Conservation (phyloP, 1,284 basidiomycete species). For the Rhodotorula sp. region DNA sequence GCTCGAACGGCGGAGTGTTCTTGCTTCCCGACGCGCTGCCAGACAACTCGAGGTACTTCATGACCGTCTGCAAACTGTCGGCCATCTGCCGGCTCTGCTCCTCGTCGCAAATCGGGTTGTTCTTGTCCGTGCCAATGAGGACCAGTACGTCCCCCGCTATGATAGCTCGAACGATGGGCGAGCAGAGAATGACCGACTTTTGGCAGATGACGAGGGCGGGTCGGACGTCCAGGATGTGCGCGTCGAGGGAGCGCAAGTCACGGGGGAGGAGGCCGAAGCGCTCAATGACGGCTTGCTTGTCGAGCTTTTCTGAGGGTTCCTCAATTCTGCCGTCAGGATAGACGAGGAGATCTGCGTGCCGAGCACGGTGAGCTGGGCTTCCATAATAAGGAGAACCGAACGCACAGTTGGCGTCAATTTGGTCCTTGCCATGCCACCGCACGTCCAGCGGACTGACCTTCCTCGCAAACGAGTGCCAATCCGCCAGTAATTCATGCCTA, state of each 20-base stretch:
- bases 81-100: conserved; percentile 19
- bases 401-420: conserved; percentile 20
- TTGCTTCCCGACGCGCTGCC: conserved; percentile 10
- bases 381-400: neutral
- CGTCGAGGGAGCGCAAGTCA: conserved; percentile 35
- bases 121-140: conserved; percentile 25
- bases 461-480: conserved; percentile 26
- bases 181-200: conserved; percentile 26
- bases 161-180: conserved; percentile 33
- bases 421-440: conserved; percentile 15
- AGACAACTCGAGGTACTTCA: conserved; percentile 23
- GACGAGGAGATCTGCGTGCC: conserved; percentile 55
- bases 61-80: conserved; percentile 18
- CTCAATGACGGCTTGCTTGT: conserved; percentile 24
- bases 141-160: conserved; percentile 26
- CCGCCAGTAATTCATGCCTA: conserved; percentile 26
- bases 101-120: conserved; percentile 32
- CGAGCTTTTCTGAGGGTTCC: conserved; percentile 60
- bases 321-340: conserved; percentile 65
- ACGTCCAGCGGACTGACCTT: conserved; percentile 25
- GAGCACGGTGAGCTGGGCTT: neutral
- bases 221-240: conserved; percentile 37
- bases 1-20: conserved; percentile 24
- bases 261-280: conserved; percentile 29
- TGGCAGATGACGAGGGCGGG: conserved; percentile 29